These are phyloP conservation scores for Phytophthora nicotianae DNA, from an alignment of 352 stramenopile species.

Conservation along the genomic window DNA sequence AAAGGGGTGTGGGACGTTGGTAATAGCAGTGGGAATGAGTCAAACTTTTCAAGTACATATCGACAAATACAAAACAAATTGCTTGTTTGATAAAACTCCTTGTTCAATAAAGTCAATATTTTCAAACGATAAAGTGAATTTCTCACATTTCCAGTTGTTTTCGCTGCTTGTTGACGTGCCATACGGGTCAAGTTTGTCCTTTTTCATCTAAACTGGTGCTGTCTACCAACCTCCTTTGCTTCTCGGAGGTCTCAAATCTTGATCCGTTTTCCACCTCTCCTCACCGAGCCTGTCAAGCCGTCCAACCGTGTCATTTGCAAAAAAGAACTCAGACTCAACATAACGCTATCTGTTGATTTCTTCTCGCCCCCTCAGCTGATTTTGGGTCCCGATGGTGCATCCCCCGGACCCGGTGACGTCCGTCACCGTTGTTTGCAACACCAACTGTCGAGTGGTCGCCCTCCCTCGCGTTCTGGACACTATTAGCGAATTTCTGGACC, in stretches of 20 bases:
- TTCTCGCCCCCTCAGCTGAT: slow-evolving; percentile 13
- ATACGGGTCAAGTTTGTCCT: slow-evolving; percentile 24
- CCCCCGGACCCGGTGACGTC: slow-evolving; percentile 28
- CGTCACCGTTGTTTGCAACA: slow-evolving; percentile 24
- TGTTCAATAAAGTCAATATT: slow-evolving; percentile 2
- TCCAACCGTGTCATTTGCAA: slow-evolving; percentile 24
- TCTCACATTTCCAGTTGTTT: slow-evolving; percentile 30
- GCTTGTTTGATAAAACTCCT: not conserved
- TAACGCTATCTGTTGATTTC: slow-evolving; percentile 25
- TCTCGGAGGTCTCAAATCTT: slow-evolving; percentile 37
- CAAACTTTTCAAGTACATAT: slow-evolving; percentile 6
- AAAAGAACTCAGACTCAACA: slow-evolving; percentile 29
- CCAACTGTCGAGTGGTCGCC: slow-evolving; percentile 26
- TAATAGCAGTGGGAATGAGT: slow-evolving; percentile 27
- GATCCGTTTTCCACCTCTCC: slow-evolving; percentile 36
- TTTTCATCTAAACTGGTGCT: slow-evolving; percentile 12
- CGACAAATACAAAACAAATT: not conserved
- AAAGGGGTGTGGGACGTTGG: not conserved
- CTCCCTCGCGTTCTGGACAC: slow-evolving; percentile 32
- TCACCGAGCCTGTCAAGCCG: slow-evolving; percentile 16
- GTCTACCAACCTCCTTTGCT: slow-evolving; percentile 1
- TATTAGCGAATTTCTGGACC: slow-evolving; percentile 44
- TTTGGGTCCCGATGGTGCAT: slow-evolving; percentile 26
- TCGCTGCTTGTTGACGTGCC: slow-evolving; percentile 25
- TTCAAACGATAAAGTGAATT: slow-evolving; percentile 1